These are phyloP conservation scores for Hypoxylon sp. DNA, from an alignment of 2,329 filamentous ascomycete species.

Conservation along the genomic window DNA sequence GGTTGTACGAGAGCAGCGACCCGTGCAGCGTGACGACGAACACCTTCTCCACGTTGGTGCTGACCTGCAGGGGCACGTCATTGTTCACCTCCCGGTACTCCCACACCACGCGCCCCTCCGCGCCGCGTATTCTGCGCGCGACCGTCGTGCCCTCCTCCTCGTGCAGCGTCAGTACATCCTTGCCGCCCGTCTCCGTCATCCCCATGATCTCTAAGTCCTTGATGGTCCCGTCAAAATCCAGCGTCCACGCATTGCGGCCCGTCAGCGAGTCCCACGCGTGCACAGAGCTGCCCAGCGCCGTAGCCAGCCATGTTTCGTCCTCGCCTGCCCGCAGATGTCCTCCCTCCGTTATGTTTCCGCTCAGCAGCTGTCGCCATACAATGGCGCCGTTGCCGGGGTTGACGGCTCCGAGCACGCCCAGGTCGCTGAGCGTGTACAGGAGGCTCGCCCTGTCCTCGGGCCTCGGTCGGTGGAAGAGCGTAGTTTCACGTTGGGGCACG, in stretches of 20 bases:
- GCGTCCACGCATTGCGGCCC: slow-evolving; percentile 82
- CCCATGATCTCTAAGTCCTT: slow-evolving; percentile 83
- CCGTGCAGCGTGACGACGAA: slow-evolving; percentile 83
- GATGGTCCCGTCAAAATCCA: slow-evolving; percentile 67
- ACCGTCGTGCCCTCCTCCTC: slow-evolving; percentile 68
- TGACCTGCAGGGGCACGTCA: slow-evolving; percentile 79
- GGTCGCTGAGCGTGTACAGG: slow-evolving; percentile 89
- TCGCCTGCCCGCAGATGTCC: slow-evolving; percentile 79
- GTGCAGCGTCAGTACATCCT: slow-evolving; percentile 78
- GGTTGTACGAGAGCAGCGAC: slow-evolving; percentile 75
- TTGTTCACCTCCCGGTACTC: slow-evolving; percentile 76
- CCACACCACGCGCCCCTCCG: slow-evolving; percentile 81
- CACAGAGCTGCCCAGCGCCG: slow-evolving; percentile 76
- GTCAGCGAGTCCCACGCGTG: slow-evolving; percentile 86
- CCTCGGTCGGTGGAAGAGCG: slow-evolving; percentile 93
- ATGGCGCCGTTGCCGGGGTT: slow-evolving; percentile 87
- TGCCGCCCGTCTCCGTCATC: slow-evolving; percentile 69
- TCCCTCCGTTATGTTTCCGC: slow-evolving; percentile 60
- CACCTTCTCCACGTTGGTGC: slow-evolving; percentile 76
- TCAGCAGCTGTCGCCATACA: slow-evolving; percentile 85
- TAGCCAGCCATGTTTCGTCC: slow-evolving; percentile 80
- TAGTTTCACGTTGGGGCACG: slow-evolving; percentile 81
- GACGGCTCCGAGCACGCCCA: slow-evolving; percentile 84
- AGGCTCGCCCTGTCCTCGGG: slow-evolving; percentile 86
- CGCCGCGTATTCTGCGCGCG: slow-evolving; percentile 78